A percentile compares a stretch with the other conserved stretches of the same genome.
Evolutionary conservation across 257 asterid genomes (phyloP).

Genomic region (Nicotiana paniculata): DNA sequence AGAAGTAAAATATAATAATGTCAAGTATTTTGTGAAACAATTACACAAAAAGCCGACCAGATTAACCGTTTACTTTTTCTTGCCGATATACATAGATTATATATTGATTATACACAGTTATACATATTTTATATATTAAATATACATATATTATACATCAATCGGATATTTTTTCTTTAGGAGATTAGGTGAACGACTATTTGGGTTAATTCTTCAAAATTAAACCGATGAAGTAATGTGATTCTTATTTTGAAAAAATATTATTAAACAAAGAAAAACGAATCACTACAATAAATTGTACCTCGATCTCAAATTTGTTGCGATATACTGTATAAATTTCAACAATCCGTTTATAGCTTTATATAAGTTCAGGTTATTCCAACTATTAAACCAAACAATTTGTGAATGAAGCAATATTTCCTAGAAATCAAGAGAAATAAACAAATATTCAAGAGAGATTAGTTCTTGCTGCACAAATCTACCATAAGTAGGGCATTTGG

Average conservation of each 20-base stretch:
- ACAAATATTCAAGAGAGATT: no score
- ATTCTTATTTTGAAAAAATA: no score
- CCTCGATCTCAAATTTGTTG: not conserved
- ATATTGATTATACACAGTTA: no score
- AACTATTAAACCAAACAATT: not conserved
- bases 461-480: fast-evolving
- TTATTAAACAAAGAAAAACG: not conserved
- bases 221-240: not conserved
- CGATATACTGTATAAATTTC: not conserved
- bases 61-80: no score
- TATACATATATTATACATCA: no score
- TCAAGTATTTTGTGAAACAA: not conserved
- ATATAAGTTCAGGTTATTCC: not conserved
- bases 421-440: not conserved
- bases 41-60: no score
- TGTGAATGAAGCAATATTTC: no score
- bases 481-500: conserved; percentile 44
- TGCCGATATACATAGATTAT: no score
- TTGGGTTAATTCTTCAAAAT: no score
- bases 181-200: no score
- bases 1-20: not conserved
- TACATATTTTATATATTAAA: no score
- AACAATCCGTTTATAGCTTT: not conserved
- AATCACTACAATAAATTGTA: not conserved
- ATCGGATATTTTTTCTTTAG: no score